Base-by-base conservation (phyloP, 371 early-diverging fungal species). In the Basidiobolus heterosporus region DNA sequence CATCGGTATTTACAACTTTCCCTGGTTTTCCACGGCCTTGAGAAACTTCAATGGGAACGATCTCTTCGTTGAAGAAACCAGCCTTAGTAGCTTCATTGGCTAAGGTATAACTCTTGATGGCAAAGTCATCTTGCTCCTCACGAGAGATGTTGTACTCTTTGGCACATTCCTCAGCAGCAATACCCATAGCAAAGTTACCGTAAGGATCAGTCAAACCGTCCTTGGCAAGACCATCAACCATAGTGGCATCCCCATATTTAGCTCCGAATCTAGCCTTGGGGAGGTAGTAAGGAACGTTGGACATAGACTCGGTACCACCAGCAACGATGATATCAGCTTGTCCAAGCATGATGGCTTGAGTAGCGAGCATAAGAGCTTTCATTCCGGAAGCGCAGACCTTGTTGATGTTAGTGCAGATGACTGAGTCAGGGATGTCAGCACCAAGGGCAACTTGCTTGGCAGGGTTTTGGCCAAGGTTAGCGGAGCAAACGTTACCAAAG, bases 281-380 rank as follows among this genome's bases (percentile, higher is more conserved):
- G 14, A 50, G 38, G 36, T 57, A 93, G 73, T 85, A 92, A 13
- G 96, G 96, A 11, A 80, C 78, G 63, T 93, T 93, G 64, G 82
- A 77, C 98, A 98, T 98, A 47, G 89, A 88, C 67, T 98, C 98
- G 63, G 82, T 86, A 40, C 98, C 98, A 51, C 88, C 97, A 38
- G 91, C 92, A 53, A 94, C 82, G 17, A 85, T 69, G 38, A 57
- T 46, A 41, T 57, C 53, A 38, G 57, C 57, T 16, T 43, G 15
- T 1, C 57, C 57, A 30, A 49, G 38, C 49, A 75, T 69, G 62
- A 92, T 87, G 16, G 78, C 64, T 63, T 85, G 86, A 15, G 90
- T 82, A 50, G 75, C 98, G 46, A 97, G 63, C 36, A 74, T 69
- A 43, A 90, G 74, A 36, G 96, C 78, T 72, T 98, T 97, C 84